Conservation (phyloP, 2,329 filamentous ascomycete genomes). For the Cladosporium phlei region DNA sequence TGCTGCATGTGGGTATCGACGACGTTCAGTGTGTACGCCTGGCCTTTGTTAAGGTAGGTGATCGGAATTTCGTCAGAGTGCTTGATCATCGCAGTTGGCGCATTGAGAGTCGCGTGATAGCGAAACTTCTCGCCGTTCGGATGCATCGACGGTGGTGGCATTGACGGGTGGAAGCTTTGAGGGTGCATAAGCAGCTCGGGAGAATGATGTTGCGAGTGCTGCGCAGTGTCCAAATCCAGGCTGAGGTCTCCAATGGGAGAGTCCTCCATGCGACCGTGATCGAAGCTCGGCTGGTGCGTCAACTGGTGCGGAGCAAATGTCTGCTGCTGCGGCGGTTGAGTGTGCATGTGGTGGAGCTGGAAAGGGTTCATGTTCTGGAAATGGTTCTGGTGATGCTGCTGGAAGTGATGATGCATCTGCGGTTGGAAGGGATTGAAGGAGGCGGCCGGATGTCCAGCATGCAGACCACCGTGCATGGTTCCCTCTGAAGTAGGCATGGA, state of each 20-base stretch:
- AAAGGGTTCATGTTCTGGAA: constrained; percentile 70
- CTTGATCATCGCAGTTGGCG: constrained; percentile 94
- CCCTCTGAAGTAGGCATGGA: constrained; percentile 71
- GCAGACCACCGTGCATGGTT: constrained; percentile 59
- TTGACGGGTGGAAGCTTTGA: constrained; percentile 46
- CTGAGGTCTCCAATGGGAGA: constrained; percentile 58
- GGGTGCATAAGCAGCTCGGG: constrained; percentile 57
- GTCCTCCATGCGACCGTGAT: constrained; percentile 60
- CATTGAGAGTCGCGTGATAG: constrained; percentile 83
- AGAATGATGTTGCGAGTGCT: constrained; percentile 58
- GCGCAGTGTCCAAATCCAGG: constrained; percentile 54
- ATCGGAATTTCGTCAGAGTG: constrained; percentile 85
- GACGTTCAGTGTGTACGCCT: constrained; percentile 83
- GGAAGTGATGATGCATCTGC: constrained; percentile 56
- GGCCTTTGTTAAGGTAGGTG: constrained; percentile 97
- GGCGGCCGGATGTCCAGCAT: constrained; percentile 52
- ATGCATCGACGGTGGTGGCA: constrained; percentile 33
- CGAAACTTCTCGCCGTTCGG: constrained; percentile 61
- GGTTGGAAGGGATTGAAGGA: constrained; percentile 64
- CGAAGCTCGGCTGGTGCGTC: constrained; percentile 74
- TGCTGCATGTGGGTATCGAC: constrained; percentile 67
- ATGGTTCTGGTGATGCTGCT: constrained; percentile 37
- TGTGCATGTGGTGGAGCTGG: constrained; percentile 44
- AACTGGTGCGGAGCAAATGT: constrained; percentile 75
- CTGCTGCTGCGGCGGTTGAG: constrained; percentile 24